Base-by-base conservation (phyloP, 805 yeast genomes). In the Kluyveromyces dobzhanskii region DNA sequence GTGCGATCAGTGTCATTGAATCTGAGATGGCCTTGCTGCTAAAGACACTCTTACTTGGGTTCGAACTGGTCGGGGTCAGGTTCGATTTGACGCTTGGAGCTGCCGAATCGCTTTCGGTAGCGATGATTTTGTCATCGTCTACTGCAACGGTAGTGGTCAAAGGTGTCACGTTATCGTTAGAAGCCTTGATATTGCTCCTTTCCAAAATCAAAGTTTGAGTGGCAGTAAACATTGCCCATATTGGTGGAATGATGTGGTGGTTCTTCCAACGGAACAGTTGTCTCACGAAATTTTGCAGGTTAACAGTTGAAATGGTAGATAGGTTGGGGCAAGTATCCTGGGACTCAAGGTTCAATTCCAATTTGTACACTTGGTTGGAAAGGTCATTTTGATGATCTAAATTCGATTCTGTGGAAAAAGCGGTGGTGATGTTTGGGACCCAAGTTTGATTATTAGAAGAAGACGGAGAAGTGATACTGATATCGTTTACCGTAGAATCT, bases 141-240 rank as follows among this genome's bases (percentile, higher is more conserved):
- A 46, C 36, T 17, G 47, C 39, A 25, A 40, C 32, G 23, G 44
- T 17, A 11, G 36, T 24, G 10, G 45, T 12, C 16, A 38, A 24
- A n/a, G 42, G 26, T 5, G 30, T 26, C 14, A 19, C 31, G 28
- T 26, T 28, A 24, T 39, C 39, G 12, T 45, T 19, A 47, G 52
- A 64, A 65, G 19, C 76, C 69, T 25, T 71, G 57, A 51, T 64
- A 67, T 29, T 71, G 53, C 49, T 70, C 69, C 45, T 65, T 67
- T 45, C 72, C 55, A 25, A 62, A 51, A 45, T 64, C 68, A 75
- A 72, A 1, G 77, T 69, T 46, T 67, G 69, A 9, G 71, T 57
- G 1, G 78, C 75, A 18, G 72, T 68, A 1, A 75, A 53, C 33
- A 74, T 64, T 0, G 75, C 60, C 80, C 80, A 75, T 3, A 75